Percentiles rank a stretch among this genome's conserved stretches.
Conservation (phyloP, 441 rosid genomes). For the Heliophila coronopifolia region DNA sequence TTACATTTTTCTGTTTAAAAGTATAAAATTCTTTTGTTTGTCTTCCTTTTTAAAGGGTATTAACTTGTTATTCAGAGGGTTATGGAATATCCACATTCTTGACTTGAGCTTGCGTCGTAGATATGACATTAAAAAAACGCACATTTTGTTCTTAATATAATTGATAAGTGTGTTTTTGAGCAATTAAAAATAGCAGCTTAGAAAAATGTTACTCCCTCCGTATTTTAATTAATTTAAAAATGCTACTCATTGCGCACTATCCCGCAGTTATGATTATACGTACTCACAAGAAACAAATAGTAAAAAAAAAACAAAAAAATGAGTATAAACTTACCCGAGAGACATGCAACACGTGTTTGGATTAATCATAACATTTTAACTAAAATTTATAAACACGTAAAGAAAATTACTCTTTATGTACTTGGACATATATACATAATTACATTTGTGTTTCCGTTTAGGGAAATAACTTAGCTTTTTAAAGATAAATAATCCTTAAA, state of each 20-base stretch:
- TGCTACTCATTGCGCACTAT: constrained; percentile 29
- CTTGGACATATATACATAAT: constrained; percentile 15
- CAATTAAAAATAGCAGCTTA: background rate
- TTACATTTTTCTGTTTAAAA: background rate
- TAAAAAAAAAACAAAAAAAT: constrained; percentile 4
- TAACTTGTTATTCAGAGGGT: background rate
- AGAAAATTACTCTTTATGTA: constrained; percentile 18
- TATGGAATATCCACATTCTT: constrained; percentile 16
- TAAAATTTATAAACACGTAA: constrained; percentile 16
- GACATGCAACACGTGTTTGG: constrained; percentile 32
- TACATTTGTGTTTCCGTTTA: constrained; percentile 24
- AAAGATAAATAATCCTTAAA: background rate
- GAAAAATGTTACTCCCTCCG: constrained; percentile 1
- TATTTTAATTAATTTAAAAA: background rate
- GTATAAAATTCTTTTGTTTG: background rate
- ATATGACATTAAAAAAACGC: no score
- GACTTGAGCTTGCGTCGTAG: constrained; percentile 15
- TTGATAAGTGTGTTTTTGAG: background rate
- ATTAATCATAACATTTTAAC: constrained; percentile 21
- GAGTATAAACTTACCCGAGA: constrained; percentile 20
- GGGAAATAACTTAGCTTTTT: constrained; percentile 13
- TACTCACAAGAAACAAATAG: constrained; percentile 17
- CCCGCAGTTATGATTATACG: constrained; percentile 20
- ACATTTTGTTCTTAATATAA: constrained; percentile 15
- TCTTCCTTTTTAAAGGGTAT: background rate